A percentile compares a stretch with the other conserved stretches of the same genome.
These are phyloP conservation scores for Stemphylium vesicarium DNA, from an alignment of 2,329 filamentous ascomycete species.

Conservation along the genomic window DNA sequence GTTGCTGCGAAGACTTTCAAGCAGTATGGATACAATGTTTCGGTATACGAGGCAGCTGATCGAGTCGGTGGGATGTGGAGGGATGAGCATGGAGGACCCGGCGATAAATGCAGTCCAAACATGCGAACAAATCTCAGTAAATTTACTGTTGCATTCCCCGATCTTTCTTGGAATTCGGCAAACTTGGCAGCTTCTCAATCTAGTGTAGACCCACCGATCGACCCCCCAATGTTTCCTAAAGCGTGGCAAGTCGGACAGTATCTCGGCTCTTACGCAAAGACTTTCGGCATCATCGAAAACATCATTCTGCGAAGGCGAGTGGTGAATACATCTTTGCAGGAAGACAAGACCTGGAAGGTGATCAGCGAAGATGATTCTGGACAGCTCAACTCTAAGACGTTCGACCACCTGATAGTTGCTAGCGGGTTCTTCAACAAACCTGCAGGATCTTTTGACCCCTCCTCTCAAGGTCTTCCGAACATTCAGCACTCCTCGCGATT, in stretches of 20 bases:
- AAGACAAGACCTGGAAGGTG: slow-evolving; percentile 28
- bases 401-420: slow-evolving; percentile 75
- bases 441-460: slow-evolving; percentile 20
- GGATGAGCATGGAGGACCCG: slow-evolving; percentile 48
- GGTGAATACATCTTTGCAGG: slow-evolving; percentile 28
- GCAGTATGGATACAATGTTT: slow-evolving; percentile 69
- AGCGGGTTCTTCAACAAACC: slow-evolving; percentile 73
- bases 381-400: slow-evolving; percentile 45
- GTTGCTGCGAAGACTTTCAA: slow-evolving; percentile 70
- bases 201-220: background rate
- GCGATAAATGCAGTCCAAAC: slow-evolving; percentile 67
- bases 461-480: slow-evolving; percentile 5
- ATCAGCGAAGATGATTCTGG: slow-evolving; percentile 21
- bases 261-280: slow-evolving; percentile 67
- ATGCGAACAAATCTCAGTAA: slow-evolving; percentile 74
- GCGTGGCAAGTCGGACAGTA: slow-evolving; percentile 81
- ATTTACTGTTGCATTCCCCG: slow-evolving; percentile 70
- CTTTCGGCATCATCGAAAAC: slow-evolving; percentile 61
- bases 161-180: slow-evolving; percentile 70
- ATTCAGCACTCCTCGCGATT: slow-evolving; percentile 42
- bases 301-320: slow-evolving; percentile 57
- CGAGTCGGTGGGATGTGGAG: slow-evolving; percentile 83
- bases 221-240: slow-evolving; percentile 69
- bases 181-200: slow-evolving; percentile 42
- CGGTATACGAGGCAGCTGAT: slow-evolving; percentile 70